phyloP scores from a whole-genome alignment of 371 early-diverging fungal species.

The Apophysomyces trapeziformis region DNA sequence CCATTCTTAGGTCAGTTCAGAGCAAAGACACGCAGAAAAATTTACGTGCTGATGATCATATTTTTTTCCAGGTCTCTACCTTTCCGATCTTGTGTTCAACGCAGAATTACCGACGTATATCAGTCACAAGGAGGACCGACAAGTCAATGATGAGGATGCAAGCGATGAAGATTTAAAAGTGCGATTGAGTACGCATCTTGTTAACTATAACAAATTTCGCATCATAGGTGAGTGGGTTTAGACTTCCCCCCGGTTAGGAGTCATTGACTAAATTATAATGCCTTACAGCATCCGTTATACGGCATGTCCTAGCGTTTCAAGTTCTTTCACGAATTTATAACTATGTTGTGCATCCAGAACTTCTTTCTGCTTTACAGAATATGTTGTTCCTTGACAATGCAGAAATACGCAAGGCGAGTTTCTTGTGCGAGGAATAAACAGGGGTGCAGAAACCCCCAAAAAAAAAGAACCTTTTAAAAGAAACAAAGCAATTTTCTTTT shows the following conservation, averaged over 20 bases:
- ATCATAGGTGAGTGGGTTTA: conserved; percentile 42
- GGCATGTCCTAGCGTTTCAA: conserved; percentile 66
- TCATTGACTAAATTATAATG: too few relatives aligned
- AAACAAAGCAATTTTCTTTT: not conserved
- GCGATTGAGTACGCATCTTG: conserved; percentile 40
- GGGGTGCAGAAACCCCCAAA: not conserved
- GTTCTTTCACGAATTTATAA: conserved; percentile 57
- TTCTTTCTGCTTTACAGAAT: conserved; percentile 31
- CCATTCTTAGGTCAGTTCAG: conserved; percentile 57
- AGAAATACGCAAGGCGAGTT: conserved; percentile 47
- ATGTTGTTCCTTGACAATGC: conserved; percentile 42
- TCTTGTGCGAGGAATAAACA: conserved; percentile 38
- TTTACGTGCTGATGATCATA: not conserved
- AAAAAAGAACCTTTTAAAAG: not conserved
- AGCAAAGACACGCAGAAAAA: not conserved
- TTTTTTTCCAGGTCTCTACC: conserved; percentile 49
- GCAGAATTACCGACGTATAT: conserved; percentile 65
- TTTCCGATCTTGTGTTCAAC: conserved; percentile 70
- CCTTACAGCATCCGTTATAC: conserved; percentile 57
- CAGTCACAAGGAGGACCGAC: conserved; percentile 22
- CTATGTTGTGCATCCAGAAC: conserved; percentile 35
- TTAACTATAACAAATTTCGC: conserved; percentile 70
- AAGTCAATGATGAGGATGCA: conserved; percentile 17
- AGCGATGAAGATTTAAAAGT: conserved; percentile 32
- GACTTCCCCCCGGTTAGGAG: not conserved